Conservation (phyloP, 768 basidiomycete genomes). For the Serpula lacrymans region DNA sequence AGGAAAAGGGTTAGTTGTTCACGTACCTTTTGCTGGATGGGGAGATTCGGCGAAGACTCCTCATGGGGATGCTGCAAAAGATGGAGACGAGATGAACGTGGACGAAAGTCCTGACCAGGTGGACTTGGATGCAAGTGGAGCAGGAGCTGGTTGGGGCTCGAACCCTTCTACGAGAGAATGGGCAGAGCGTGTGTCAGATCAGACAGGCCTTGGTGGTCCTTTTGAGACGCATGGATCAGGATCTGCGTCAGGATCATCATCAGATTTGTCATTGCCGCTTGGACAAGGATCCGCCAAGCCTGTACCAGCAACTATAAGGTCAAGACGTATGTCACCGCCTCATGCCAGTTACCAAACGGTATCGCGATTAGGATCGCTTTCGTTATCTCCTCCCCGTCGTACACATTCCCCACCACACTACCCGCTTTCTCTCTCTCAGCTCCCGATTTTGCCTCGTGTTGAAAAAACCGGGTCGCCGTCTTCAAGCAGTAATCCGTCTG, state of each 20-base stretch:
- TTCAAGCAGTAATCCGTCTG: conserved; percentile 22
- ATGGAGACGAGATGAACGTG: conserved; percentile 13
- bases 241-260: background rate
- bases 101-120: conserved; percentile 11
- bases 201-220: conserved; percentile 17
- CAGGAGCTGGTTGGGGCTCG: conserved; percentile 18
- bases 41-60: background rate
- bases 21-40: conserved; percentile 20
- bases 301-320: too few relatives aligned
- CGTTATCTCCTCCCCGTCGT: too few relatives aligned
- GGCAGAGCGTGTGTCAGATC: conserved; percentile 41
- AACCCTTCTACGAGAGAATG: conserved; percentile 38
- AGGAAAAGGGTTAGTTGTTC: conserved; percentile 20
- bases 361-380: too few relatives aligned
- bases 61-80: conserved; percentile 5
- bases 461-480: conserved; percentile 20
- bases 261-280: background rate
- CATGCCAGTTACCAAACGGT: too few relatives aligned
- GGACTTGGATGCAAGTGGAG: conserved; percentile 12
- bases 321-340: too few relatives aligned
- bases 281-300: too few relatives aligned
- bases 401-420: too few relatives aligned
- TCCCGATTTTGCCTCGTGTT: conserved; percentile 4
- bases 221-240: conserved; percentile 2
- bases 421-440: conserved; percentile 7